A percentile compares a stretch with the other conserved stretches of the same genome.
Conservation (phyloP, 75 land plant genomes). For the Cunninghamia lanceolata region DNA sequence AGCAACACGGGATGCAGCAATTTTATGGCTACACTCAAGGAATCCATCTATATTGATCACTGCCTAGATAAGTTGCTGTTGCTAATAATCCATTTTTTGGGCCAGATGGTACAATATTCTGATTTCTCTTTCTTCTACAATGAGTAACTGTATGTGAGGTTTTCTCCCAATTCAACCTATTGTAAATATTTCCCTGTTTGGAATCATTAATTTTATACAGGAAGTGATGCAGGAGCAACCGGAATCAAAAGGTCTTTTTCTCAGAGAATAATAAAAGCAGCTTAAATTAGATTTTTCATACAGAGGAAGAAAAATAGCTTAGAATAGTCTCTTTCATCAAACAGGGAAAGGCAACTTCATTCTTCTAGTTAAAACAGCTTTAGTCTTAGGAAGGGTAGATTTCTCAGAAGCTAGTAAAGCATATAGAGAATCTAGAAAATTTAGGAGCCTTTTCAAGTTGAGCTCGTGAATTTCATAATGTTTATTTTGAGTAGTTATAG, state of each 20-base stretch:
- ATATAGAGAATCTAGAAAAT: neutral
- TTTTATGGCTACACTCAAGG: conserved; percentile 44
- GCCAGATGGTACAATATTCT: neutral
- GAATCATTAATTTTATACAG: conserved; percentile 6
- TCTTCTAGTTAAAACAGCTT: no score
- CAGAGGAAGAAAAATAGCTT: conserved; percentile 81
- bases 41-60: neutral
- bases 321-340: conserved; percentile 14
- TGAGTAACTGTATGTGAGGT: neutral
- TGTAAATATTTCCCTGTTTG: neutral
- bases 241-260: conserved; percentile 71
- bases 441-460: no score
- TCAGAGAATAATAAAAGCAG: conserved; percentile 81
- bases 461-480: no score
- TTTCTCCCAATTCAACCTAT: conserved; percentile 14
- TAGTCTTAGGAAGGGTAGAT: neutral
- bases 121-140: conserved; percentile 13
- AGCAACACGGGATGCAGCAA: conserved; percentile 48
- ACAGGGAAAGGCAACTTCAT: no score
- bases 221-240: conserved; percentile 45
- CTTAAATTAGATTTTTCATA: conserved; percentile 42
- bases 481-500: no score
- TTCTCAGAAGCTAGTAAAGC: neutral
- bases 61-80: neutral
- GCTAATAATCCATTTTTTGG: neutral